phyloP scores from a whole-genome alignment of 1,139 yeast genomes.

The Yamadazyma kanchanaburiensis region DNA sequence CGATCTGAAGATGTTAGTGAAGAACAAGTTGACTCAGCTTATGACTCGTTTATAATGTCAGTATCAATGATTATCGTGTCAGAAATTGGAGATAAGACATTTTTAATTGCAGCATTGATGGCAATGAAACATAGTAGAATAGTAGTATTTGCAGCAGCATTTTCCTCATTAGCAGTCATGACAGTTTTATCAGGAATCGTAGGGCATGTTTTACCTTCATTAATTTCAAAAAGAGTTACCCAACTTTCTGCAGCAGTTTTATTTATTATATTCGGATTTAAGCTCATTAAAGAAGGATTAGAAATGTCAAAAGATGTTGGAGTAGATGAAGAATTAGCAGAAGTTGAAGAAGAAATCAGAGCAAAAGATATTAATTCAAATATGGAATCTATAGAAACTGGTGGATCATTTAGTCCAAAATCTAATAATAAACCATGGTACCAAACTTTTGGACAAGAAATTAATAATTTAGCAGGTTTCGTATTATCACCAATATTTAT shows the following conservation, averaged over 20 bases:
- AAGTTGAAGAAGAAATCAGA: constrained; percentile 91
- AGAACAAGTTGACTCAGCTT: constrained; percentile 16
- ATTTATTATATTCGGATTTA: constrained; percentile 80
- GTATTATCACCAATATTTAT: constrained; percentile 88
- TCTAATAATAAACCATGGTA: constrained; percentile 21
- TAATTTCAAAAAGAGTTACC: constrained; percentile 77
- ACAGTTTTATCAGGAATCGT: constrained; percentile 85
- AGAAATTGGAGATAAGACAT: constrained; percentile 96
- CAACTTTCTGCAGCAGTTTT: constrained; percentile 77
- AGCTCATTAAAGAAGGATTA: constrained; percentile 75
- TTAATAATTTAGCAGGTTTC: constrained; percentile 54
- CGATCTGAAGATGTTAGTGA: constrained; percentile 2
- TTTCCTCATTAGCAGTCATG: constrained; percentile 85
- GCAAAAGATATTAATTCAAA: constrained; percentile 53
- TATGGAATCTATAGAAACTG: constrained; percentile 57
- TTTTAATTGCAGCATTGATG: constrained; percentile 94
- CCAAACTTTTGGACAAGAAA: constrained; percentile 23
- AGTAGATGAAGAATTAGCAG: constrained; percentile 93
- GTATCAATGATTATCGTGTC: constrained; percentile 86
- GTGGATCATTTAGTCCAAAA: constrained; percentile 18
- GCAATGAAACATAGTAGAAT: constrained; percentile 89
- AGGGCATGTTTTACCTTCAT: constrained; percentile 86
- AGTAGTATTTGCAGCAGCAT: constrained; percentile 84
- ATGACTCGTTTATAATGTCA: constrained; percentile 61
- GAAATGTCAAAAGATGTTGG: constrained; percentile 79